Percentiles rank a stretch among this genome's conserved stretches.
These are phyloP conservation scores for Tylopilus plumbeoviolaceoides DNA, from an alignment of 768 basidiomycete species.

Conservation along the genomic window DNA sequence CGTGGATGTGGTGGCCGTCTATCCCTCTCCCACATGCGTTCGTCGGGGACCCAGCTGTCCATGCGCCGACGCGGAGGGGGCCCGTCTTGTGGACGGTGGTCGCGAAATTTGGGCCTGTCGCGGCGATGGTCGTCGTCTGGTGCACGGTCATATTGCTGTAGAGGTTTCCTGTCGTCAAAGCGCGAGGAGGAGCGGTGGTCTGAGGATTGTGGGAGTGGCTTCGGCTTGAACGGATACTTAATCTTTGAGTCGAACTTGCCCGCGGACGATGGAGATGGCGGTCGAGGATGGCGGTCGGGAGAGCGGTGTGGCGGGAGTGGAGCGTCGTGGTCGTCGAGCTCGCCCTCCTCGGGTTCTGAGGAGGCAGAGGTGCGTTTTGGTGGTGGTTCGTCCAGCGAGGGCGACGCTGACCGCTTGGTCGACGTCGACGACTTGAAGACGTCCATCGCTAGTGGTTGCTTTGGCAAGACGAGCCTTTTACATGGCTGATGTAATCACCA, in stretches of 20 bases:
- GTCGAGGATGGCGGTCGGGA: slow-evolving; percentile 23
- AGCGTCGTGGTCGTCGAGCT: slow-evolving; percentile 58
- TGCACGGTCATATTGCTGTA: slow-evolving; percentile 36
- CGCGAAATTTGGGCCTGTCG: slow-evolving; percentile 20
- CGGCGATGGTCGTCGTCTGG: slow-evolving; percentile 45
- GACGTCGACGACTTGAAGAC: slow-evolving; percentile 8
- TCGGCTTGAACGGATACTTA: slow-evolving; percentile 73
- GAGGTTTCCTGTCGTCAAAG: slow-evolving; percentile 24
- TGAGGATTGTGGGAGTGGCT: slow-evolving; percentile 1
- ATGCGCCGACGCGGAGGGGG: slow-evolving; percentile 15
- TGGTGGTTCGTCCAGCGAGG: slow-evolving; percentile 46
- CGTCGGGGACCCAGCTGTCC: slow-evolving; percentile 25
- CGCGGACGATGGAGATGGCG: slow-evolving; percentile 28
- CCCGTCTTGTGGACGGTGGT: slow-evolving; percentile 18
- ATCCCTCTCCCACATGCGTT: slow-evolving; percentile 23
- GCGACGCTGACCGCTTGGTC: slow-evolving; percentile 58
- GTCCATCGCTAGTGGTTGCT: slow-evolving; percentile 9
- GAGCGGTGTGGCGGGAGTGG: slow-evolving; percentile 10
- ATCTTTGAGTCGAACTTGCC: slow-evolving; percentile 45
- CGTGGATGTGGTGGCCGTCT: slow-evolving; percentile 15
- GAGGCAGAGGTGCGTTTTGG: slow-evolving; percentile 54
- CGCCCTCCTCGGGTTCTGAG: slow-evolving; percentile 80
- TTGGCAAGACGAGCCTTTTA: neutral
- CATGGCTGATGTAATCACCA: slow-evolving; percentile 19
- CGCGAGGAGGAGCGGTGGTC: slow-evolving; percentile 33